These are phyloP conservation scores for Penicillium simplicissimum DNA, from an alignment of 495 filamentous ascomycete species.

Conservation along the genomic window DNA sequence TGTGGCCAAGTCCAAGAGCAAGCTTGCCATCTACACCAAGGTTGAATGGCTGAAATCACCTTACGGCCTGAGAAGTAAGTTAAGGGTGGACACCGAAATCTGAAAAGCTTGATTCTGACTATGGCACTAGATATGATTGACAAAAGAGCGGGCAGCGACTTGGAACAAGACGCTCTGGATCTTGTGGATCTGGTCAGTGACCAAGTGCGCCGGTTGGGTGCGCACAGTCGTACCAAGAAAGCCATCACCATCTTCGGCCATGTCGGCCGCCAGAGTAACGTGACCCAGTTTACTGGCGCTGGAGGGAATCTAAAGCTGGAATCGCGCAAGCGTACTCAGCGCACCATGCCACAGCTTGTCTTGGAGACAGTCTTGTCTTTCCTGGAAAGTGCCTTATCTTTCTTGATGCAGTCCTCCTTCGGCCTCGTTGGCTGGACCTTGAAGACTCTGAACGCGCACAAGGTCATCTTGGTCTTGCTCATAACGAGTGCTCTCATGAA, in stretches of 20 bases:
- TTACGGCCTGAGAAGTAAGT: constrained; percentile 59
- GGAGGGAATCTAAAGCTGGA: constrained; percentile 41
- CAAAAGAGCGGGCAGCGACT: constrained; percentile 74
- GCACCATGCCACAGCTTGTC: constrained; percentile 67
- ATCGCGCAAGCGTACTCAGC: constrained; percentile 60
- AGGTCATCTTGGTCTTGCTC: constrained; percentile 69
- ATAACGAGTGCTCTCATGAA: constrained; percentile 68
- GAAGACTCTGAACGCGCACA: constrained; percentile 71
- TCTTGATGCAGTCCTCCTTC: constrained; percentile 72
- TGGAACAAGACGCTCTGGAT: constrained; percentile 80
- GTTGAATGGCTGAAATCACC: constrained; percentile 80
- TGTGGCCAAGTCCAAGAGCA: constrained; percentile 86
- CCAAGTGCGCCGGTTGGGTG: constrained; percentile 76
- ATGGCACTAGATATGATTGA: constrained; percentile 61
- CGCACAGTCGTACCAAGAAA: constrained; percentile 82
- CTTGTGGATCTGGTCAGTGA: constrained; percentile 83
- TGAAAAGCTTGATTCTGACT: constrained; percentile 13
- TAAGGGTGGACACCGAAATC: background rate
- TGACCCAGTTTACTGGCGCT: constrained; percentile 59
- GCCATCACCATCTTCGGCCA: constrained; percentile 89
- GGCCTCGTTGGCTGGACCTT: constrained; percentile 62
- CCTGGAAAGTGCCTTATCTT: constrained; percentile 66
- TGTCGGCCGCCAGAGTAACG: constrained; percentile 70
- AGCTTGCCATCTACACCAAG: constrained; percentile 82
- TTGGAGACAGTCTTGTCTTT: constrained; percentile 67